Percentiles rank a stretch among this genome's conserved stretches.
Evolutionary conservation across 1,139 yeast species (phyloP).

Genomic region (Debaryomyces subglobosus): DNA sequence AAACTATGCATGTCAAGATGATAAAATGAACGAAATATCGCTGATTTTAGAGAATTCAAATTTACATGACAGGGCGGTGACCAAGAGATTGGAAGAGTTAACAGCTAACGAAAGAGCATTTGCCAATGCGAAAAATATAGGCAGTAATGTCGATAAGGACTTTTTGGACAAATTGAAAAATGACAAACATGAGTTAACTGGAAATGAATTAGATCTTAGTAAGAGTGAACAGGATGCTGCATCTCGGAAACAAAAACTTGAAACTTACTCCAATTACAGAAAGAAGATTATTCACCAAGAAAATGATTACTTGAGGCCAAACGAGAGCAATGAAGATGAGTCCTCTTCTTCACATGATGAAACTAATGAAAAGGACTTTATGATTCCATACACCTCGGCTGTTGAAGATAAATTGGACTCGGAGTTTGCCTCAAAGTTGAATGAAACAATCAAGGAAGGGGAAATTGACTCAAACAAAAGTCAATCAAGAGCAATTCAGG

Average conservation of each 20-base stretch:
- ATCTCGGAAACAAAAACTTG: constrained; percentile 48
- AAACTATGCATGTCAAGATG: constrained; percentile 56
- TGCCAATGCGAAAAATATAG: constrained; percentile 59
- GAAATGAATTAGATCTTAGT: constrained; percentile 43
- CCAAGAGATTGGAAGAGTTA: constrained; percentile 56
- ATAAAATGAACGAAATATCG: constrained; percentile 46
- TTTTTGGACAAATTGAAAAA: constrained; percentile 42
- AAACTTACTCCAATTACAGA: constrained; percentile 52
- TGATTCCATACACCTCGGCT: constrained; percentile 72
- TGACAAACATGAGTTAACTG: constrained; percentile 48
- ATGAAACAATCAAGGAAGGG: constrained; percentile 61
- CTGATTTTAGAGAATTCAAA: constrained; percentile 49
- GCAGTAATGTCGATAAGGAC: constrained; percentile 49
- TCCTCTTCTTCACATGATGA: constrained; percentile 9
- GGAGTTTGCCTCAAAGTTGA: constrained; percentile 62
- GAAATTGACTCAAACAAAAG: constrained; percentile 59
- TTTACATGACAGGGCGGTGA: constrained; percentile 41
- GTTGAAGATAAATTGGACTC: constrained; percentile 70
- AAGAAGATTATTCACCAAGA: constrained; percentile 52
- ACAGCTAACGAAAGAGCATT: constrained; percentile 64
- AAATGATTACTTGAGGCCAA: constrained; percentile 29
- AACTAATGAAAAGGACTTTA: constrained; percentile 28
- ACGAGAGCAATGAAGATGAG: constrained; percentile 4
- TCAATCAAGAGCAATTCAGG: constrained; percentile 63
- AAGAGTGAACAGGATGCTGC: constrained; percentile 51